Percentiles rank a stretch among this genome's conserved stretches.
Conservation (phyloP, 2,329 filamentous ascomycete genomes). For the Fusarium sp. region DNA sequence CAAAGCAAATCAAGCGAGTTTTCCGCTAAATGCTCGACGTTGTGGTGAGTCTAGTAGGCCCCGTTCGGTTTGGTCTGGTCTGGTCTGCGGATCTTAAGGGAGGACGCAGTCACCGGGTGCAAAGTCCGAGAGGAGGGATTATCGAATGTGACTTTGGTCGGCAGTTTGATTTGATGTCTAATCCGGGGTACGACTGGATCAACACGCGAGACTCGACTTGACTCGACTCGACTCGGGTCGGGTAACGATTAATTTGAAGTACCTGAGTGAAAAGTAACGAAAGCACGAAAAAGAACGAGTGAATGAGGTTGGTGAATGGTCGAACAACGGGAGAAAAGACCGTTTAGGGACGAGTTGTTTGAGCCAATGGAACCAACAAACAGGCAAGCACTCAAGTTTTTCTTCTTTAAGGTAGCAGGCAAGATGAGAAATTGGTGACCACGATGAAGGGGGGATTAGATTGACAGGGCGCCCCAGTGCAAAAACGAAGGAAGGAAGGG, state of each 20-base stretch:
- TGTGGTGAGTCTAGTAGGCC: conserved; percentile 24
- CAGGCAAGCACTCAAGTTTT: conserved; percentile 30
- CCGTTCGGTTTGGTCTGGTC: conserved; percentile 20
- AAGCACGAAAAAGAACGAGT: conserved; percentile 30
- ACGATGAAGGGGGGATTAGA: conserved; percentile 46
- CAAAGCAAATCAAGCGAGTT: conserved; percentile 36
- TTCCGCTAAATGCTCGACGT: conserved; percentile 27
- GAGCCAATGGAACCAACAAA: conserved; percentile 27
- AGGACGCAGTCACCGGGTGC: conserved; percentile 27
- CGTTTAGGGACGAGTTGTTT: conserved; percentile 30
- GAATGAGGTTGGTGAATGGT: conserved; percentile 32
- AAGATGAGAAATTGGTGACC: conserved; percentile 45
- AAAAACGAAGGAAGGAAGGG: conserved; percentile 31
- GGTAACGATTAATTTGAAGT: neutral
- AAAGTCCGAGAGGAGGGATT: conserved; percentile 19
- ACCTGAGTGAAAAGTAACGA: conserved; percentile 22
- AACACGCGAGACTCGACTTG: conserved; percentile 18
- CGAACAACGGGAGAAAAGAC: conserved; percentile 23
- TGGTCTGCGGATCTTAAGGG: conserved; percentile 42
- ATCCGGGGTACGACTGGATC: conserved; percentile 35
- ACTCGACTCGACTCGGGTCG: conserved; percentile 10
- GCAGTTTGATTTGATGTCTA: conserved; percentile 39
- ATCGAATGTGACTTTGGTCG: conserved; percentile 29
- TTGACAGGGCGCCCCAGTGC: conserved; percentile 37
- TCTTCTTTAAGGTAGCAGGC: conserved; percentile 16